A percentile compares a stretch with the other conserved stretches of the same genome.
phyloP scores from a whole-genome alignment of 352 stramenopile genomes.

The Thalassiosira hispida region DNA sequence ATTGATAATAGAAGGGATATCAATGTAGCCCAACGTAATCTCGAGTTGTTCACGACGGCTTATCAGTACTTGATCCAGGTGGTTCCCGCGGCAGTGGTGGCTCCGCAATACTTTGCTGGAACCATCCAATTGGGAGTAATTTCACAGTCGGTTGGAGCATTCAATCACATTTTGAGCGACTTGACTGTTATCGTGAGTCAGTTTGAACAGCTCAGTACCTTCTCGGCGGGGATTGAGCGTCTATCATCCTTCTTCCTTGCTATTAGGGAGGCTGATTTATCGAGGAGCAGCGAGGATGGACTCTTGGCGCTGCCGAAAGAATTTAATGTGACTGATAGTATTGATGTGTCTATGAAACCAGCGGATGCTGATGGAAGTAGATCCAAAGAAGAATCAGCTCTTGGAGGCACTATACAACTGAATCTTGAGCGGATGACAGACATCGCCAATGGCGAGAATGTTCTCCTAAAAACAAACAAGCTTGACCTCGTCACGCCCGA shows the following conservation, averaged over 20 bases:
- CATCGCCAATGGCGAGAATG: conserved; percentile 10
- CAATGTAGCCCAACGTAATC: conserved; percentile 80
- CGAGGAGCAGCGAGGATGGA: conserved; percentile 32
- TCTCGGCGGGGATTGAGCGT: conserved; percentile 85
- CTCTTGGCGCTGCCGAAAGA: conserved; percentile 40
- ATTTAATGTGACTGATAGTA: conserved; percentile 16
- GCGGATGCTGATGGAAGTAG: conserved; percentile 3
- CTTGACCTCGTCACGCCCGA: conserved; percentile 75
- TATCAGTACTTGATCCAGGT: conserved; percentile 85
- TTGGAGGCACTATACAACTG: conserved; percentile 21
- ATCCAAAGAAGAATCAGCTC: background rate
- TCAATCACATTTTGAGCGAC: conserved; percentile 88
- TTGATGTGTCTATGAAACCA: background rate
- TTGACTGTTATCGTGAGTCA: conserved; percentile 87
- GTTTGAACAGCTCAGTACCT: conserved; percentile 85
- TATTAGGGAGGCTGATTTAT: conserved; percentile 66
- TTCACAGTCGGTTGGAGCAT: conserved; percentile 74
- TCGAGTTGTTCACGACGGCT: conserved; percentile 87
- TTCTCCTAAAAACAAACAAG: conserved; percentile 55
- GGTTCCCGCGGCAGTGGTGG: conserved; percentile 81
- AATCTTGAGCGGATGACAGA: conserved; percentile 20
- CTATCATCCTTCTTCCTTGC: conserved; percentile 80
- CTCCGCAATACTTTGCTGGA: conserved; percentile 86
- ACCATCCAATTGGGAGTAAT: conserved; percentile 78
- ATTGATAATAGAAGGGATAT: conserved; percentile 81